Evolutionary conservation across 495 filamentous ascomycete species (phyloP).

Genomic region (Aspergillus carlsbadensis): DNA sequence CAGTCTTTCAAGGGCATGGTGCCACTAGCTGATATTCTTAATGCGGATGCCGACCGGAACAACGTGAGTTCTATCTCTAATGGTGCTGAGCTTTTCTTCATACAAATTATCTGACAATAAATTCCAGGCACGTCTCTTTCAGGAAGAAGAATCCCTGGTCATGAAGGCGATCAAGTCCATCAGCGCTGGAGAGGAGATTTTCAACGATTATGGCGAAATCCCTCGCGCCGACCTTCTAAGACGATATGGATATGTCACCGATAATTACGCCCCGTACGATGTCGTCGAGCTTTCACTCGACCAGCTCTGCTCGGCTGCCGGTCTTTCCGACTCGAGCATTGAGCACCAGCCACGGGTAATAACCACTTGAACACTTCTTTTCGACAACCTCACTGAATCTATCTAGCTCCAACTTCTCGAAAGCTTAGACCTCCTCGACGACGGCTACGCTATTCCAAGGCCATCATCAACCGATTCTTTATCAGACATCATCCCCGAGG

Average conservation of each 20-base stretch:
- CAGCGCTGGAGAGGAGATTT: constrained; percentile 69
- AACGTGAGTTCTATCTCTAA: constrained; percentile 48
- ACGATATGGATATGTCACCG: constrained; percentile 85
- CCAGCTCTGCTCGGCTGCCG: constrained; percentile 51
- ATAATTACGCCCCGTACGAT: constrained; percentile 72
- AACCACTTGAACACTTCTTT: constrained; percentile 2
- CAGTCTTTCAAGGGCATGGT: constrained; percentile 78
- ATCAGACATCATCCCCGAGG: constrained; percentile 41
- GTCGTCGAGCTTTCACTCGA: constrained; percentile 73
- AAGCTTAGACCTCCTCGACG: constrained; percentile 50
- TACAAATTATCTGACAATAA: constrained; percentile 10
- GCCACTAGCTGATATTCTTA: constrained; percentile 87
- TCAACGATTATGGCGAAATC: constrained; percentile 89
- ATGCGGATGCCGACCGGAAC: constrained; percentile 84
- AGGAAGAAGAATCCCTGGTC: constrained; percentile 60
- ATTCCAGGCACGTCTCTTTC: constrained; percentile 62
- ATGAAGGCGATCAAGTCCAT: constrained; percentile 70
- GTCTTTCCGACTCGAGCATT: constrained; percentile 37
- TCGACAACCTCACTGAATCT: not conserved
- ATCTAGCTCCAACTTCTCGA: constrained; percentile 47
- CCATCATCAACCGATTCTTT: constrained; percentile 33
- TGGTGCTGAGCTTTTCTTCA: not conserved
- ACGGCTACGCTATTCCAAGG: constrained; percentile 52
- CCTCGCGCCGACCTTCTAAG: constrained; percentile 79
- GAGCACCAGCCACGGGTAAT: constrained; percentile 46